Base-by-base conservation (phyloP, 371 early-diverging fungal species). In the Mortierella sp. region DNA sequence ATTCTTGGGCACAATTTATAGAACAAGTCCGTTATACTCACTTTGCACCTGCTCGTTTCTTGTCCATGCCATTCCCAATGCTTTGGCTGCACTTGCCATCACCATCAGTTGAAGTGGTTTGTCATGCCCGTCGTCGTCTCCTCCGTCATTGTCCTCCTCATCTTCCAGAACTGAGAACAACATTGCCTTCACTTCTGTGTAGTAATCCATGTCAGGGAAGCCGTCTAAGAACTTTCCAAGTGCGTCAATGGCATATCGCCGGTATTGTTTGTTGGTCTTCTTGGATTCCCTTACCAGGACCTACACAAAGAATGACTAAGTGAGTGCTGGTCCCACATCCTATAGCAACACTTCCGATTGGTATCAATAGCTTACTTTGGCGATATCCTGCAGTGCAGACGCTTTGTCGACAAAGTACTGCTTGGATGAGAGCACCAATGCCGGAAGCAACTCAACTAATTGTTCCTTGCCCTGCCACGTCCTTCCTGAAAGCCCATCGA, bases 391-490 rank as follows among this genome's bases (percentile, higher is more conserved):
- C 6, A 88, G 61, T 24, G 70, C 61, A 12, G 73, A 74, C 13
- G 72, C 74, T 21, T 61, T 64, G 16, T 64, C 73, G 2, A 55
- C 78, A 66, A 88, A 86, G 70, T 73, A 86, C 0, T 61, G 82
- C 51, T 87, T 87, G 48, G 86, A 79, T 0, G 86, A 86, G 10
- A 89, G 71, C 18, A 86, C 84, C 1, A 92, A 70, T 16, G 82
- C 81, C 1, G 87, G 87, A 63, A 95, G 83, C 4, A 92, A 86
- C 43, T 89, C 90, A 26, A 95, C 80, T 5, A 95, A 89, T 24
- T 84, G 81, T 62, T 95, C 96, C 72, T 95, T 96, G 31, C 96
- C 97, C 2, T 88, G 89, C 95, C 95, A 96, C 1, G 91, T 88
- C 34, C 95, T 82, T 5, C 95, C 94, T 0, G 87, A 79, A 5